Percentiles rank a stretch among this genome's conserved stretches.
Evolutionary conservation across 441 rosid genomes (phyloP).

Genomic region (Euphorbia schlechtendalii): DNA sequence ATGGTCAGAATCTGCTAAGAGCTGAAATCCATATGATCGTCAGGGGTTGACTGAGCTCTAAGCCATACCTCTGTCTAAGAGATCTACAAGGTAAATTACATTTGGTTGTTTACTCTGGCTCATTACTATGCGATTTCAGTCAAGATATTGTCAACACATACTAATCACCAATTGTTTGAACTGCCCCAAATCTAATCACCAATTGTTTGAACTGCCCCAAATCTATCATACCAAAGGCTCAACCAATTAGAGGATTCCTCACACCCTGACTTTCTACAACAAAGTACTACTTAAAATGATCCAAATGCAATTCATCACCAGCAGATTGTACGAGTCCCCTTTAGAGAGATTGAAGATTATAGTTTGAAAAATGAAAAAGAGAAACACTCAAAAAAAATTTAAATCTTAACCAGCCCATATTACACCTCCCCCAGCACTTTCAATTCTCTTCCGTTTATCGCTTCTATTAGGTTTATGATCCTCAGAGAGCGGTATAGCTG

Average conservation of each 20-base stretch:
- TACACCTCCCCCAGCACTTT: constrained; percentile 89
- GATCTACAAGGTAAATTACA: not conserved
- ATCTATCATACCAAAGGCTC: constrained; percentile 1
- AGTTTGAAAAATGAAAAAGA: constrained; percentile 1
- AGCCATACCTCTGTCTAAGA: not conserved
- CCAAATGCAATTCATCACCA: not conserved
- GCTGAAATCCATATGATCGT: not conserved
- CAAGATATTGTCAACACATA: not conserved
- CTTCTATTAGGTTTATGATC: constrained; percentile 98
- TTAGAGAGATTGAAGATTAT: constrained; percentile 1
- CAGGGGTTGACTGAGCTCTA: not conserved
- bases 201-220: not conserved
- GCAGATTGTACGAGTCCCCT: not conserved
- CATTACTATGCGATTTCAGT: not conserved
- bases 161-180: not conserved
- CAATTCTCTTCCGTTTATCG: constrained; percentile 95
- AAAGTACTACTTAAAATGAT: not conserved
- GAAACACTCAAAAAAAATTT: constrained; percentile 6
- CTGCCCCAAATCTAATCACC: not conserved
- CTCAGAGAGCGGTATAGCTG: constrained; percentile 92
- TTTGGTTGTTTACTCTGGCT: not conserved
- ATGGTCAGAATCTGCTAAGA: not conserved
- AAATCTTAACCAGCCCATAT: constrained; percentile 90
- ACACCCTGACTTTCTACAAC: not conserved
- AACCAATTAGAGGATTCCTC: constrained; percentile 6